These are phyloP conservation scores for Eucalyptus caleyi DNA, from an alignment of 345 rosid species.

Conservation along the genomic window DNA sequence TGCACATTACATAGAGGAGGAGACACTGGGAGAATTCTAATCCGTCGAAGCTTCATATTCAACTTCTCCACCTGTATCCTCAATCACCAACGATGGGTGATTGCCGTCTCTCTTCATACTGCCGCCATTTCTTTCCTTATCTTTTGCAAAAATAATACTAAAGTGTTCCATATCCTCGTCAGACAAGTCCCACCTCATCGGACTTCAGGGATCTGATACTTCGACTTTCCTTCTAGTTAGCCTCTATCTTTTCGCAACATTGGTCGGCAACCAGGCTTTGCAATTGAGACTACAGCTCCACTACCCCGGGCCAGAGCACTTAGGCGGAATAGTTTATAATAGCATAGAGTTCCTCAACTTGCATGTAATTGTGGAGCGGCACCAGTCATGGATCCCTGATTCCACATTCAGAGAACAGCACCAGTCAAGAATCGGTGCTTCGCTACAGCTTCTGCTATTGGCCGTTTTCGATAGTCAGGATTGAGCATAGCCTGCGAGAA, in stretches of 20 bases:
- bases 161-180: background rate
- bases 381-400: background rate
- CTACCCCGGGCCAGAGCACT: background rate
- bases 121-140: background rate
- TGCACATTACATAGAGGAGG: background rate
- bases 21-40: background rate
- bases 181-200: background rate
- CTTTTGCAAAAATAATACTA: background rate
- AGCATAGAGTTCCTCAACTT: background rate
- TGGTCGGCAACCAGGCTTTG: background rate
- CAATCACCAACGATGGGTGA: background rate
- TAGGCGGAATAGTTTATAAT: background rate
- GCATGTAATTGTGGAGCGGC: background rate
- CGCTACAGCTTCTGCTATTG: conserved; percentile 66
- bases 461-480: conserved; percentile 66
- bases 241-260: background rate
- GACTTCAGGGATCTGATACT: background rate
- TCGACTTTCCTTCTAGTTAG: background rate
- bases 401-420: conserved; percentile 13
- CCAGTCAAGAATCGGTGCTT: conserved; percentile 58
- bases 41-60: background rate
- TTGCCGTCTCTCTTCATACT: background rate
- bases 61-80: background rate
- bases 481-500: conserved; percentile 68
- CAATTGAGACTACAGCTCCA: background rate